Conservation (phyloP, 345 rosid genomes). For the Salix udensis region DNA sequence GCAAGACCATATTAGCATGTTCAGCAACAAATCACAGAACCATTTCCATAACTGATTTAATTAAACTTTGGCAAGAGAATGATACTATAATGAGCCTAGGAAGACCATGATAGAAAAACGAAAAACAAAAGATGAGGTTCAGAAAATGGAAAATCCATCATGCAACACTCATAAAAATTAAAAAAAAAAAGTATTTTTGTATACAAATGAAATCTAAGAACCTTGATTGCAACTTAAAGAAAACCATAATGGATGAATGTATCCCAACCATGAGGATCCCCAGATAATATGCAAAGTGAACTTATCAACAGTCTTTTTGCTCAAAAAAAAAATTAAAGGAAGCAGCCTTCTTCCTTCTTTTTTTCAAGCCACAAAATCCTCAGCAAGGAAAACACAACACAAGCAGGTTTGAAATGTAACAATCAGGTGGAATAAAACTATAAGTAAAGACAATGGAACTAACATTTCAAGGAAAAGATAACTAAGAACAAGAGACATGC, state of each 20-base stretch:
- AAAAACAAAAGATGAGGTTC: neutral
- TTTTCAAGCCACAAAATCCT: too few species aligned
- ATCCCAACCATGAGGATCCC: neutral
- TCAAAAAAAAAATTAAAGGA: too few species aligned
- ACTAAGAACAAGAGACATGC: neutral
- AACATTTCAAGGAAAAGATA: neutral
- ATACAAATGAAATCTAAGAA: neutral
- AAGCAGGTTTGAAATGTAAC: too few species aligned
- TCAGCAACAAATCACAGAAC: neutral
- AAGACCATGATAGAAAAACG: neutral
- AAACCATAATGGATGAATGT: neutral
- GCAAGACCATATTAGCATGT: slow-evolving; percentile 17
- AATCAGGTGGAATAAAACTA: neutral
- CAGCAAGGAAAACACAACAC: too few species aligned
- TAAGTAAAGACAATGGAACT: neutral
- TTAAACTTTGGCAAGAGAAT: neutral
- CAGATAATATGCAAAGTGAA: neutral
- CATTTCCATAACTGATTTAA: neutral
- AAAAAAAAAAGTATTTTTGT: neutral
- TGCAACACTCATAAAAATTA: neutral
- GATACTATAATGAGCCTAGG: neutral
- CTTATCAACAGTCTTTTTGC: neutral
- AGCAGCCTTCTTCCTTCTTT: too few species aligned
- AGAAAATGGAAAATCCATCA: neutral
- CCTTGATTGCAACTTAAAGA: neutral